These are phyloP conservation scores for Aspergillus heteromorphus DNA, from an alignment of 495 filamentous ascomycete species.

Conservation along the genomic window DNA sequence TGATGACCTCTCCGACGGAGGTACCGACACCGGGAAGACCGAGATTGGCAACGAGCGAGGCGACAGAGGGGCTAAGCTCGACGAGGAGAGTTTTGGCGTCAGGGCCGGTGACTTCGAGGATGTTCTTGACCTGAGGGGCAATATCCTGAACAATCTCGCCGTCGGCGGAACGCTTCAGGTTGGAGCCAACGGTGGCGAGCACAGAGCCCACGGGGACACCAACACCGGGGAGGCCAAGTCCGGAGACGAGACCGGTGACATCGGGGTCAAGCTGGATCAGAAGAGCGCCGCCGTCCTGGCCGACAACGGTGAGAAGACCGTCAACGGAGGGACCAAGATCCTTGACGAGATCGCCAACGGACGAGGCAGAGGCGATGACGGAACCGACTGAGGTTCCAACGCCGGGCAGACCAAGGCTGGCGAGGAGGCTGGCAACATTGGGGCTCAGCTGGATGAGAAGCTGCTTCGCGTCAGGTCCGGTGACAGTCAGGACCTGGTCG, in stretches of 20 bases:
- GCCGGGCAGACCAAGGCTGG: conserved; percentile 30
- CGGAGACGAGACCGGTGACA: conserved; percentile 27
- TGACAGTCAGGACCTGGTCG: conserved; percentile 26
- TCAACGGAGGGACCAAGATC: conserved; percentile 23
- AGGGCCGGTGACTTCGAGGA: conserved; percentile 30
- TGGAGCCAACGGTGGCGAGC: conserved; percentile 27
- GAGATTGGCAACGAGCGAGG: conserved; percentile 25
- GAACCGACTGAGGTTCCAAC: conserved; percentile 24
- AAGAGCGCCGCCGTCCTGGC: conserved; percentile 23
- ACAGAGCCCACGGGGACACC: conserved; percentile 25
- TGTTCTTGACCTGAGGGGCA: conserved; percentile 23
- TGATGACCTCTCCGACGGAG: conserved; percentile 26
- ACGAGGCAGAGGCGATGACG: not conserved
- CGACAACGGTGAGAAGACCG: conserved; percentile 27
- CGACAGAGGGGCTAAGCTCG: conserved; percentile 27
- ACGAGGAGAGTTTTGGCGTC: conserved; percentile 30
- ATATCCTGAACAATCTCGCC: conserved; percentile 30
- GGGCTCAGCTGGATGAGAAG: conserved; percentile 35
- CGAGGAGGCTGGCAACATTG: conserved; percentile 25
- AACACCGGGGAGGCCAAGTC: conserved; percentile 31
- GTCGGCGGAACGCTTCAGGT: conserved; percentile 21
- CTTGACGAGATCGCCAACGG: conserved; percentile 19
- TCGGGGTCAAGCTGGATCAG: conserved; percentile 32
- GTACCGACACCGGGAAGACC: conserved; percentile 25
- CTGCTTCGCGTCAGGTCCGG: conserved; percentile 23